Conservation (phyloP, 2,329 filamentous ascomycete genomes). For the Epichloe hybrida region DNA sequence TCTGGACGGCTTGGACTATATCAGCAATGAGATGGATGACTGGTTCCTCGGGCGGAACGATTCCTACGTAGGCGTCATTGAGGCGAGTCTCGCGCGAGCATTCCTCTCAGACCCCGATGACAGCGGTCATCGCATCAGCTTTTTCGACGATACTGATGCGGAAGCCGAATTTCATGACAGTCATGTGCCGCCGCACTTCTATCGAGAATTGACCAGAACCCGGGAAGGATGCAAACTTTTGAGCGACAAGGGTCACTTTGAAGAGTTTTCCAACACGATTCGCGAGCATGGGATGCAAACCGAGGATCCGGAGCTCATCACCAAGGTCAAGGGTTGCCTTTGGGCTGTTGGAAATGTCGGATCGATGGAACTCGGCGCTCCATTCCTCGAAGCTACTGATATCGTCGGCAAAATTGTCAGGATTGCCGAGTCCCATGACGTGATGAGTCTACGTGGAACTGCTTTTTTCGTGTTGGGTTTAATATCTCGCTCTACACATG, state of each 20-base stretch:
- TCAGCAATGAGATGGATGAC: slow-evolving; percentile 99
- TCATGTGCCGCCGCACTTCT: slow-evolving; percentile 91
- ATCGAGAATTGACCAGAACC: slow-evolving; percentile 85
- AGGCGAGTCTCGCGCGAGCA: slow-evolving; percentile 83
- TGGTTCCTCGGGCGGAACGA: slow-evolving; percentile 98
- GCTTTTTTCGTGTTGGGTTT: slow-evolving; percentile 87
- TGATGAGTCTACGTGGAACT: slow-evolving; percentile 87
- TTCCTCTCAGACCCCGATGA: slow-evolving; percentile 56
- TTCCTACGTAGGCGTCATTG: slow-evolving; percentile 85
- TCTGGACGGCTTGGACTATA: slow-evolving; percentile 91
- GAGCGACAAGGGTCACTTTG: slow-evolving; percentile 88
- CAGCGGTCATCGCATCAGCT: slow-evolving; percentile 41
- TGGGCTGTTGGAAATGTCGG: slow-evolving; percentile 98
- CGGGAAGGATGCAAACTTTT: slow-evolving; percentile 83
- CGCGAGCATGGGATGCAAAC: slow-evolving; percentile 74
- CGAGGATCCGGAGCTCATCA: slow-evolving; percentile 71
- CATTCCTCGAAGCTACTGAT: slow-evolving; percentile 81
- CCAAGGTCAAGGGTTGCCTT: slow-evolving; percentile 90
- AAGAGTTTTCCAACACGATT: slow-evolving; percentile 82
- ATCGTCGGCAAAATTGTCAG: slow-evolving; percentile 77
- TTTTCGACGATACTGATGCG: slow-evolving; percentile 43
- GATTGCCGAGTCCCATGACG: slow-evolving; percentile 77
- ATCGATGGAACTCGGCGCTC: slow-evolving; percentile 92
- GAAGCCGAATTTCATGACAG: slow-evolving; percentile 46
- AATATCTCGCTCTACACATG: slow-evolving; percentile 83